Evolutionary conservation across 1,284 basidiomycete species (phyloP), one percentile per base, ranked within the genome.

Genomic region (Pseudozyma pruni): DNA sequence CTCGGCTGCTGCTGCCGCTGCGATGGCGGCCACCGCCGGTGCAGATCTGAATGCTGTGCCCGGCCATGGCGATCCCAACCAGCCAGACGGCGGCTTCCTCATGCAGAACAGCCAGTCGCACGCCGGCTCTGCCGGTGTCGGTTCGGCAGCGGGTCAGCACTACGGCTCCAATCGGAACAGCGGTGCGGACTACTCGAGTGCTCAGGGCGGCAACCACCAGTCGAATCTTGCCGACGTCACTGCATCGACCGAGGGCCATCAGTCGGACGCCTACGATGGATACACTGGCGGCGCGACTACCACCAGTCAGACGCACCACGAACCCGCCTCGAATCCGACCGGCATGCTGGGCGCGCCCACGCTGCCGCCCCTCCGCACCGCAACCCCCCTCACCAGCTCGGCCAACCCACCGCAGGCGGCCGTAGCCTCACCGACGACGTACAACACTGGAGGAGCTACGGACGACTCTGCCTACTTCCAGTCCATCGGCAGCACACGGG

Each of bases 391-490:
- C 9, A 63, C 57, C 44, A 53, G 59, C 7, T 45, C 51, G 8
- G 46, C 54, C 11, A 17, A 9, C 14, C 29, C 50, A 32, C 33
- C 55, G 13, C 60, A 38, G 37, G 32, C 37, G 6, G 6, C 49
- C 0, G 41, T 51, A 4, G 41, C 59, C 4, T 56, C 70, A 1
- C 71, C 67, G 3, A 43, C 53, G 5, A 40, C 52, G n/a, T 56
- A 72, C 25, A n/a, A 37, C 3, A 22, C 46, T 11, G 25, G n/a
- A 13, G 16, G 25, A 16, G 45, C 51, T 0, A 44, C 58, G 4
- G 70, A 74, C 23, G 72, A 74, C 33, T 54, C 53, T 5, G 63
- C 60, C 20, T 79, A 79, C 54, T 76, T 74, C 53, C 72, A 73
- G 31, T 64, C 70, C 19, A 69, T 77, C 34, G 75, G 75, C 32